Evolutionary conservation across 1,284 basidiomycete genomes (phyloP), one percentile per base, ranked within the genome.

Genomic region (Apiotrichum domesticum): DNA sequence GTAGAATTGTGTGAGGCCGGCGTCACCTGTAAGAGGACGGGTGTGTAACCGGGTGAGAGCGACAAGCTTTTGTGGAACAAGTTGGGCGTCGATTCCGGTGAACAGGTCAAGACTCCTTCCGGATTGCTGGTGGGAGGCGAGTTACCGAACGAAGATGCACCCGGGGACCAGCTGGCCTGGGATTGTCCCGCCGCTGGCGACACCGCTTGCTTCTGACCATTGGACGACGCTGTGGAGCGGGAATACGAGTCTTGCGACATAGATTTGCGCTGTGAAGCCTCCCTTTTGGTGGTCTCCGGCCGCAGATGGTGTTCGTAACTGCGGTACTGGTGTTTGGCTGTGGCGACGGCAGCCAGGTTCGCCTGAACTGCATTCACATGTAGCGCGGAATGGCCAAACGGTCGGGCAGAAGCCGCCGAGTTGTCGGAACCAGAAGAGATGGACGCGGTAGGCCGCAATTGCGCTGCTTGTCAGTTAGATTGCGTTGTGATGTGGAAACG

Each of bases 261-360:
- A 39, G 37, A 13, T 13, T 13, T 39, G 13, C 37, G 37, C 37
- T 39, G 37, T 13, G 7, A 7, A 8, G 8, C 8, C 8, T 39
- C 37, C 37, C 13, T 39, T 13, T 39, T 39, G 41, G 41, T 42
- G 10, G 41, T 14, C 6, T 65, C 61, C 2, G 61, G 63, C 11
- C 48, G 54, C n/a, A 71, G 61, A 46, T 70, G 68, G 41, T 70
- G 64, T 48, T 71, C 67, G 47, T 60, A 71, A 4, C 61, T 52
- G 45, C 63, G 63, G 56, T 69, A 67, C 6, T 54, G 60, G 39
- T 59, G 55, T n/a, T 56, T 57, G 1, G 67, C 57, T 3, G 56
- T 37, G 6, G 57, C 44, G 1, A 54, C 61, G 2, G 58, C 55
- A n/a, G 44, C 57, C 2, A 55, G 29, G 4, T 46, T 50, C 35